Conservation (phyloP, 176 grass and related monocot species). For the Rhynchospora breviuscula region DNA sequence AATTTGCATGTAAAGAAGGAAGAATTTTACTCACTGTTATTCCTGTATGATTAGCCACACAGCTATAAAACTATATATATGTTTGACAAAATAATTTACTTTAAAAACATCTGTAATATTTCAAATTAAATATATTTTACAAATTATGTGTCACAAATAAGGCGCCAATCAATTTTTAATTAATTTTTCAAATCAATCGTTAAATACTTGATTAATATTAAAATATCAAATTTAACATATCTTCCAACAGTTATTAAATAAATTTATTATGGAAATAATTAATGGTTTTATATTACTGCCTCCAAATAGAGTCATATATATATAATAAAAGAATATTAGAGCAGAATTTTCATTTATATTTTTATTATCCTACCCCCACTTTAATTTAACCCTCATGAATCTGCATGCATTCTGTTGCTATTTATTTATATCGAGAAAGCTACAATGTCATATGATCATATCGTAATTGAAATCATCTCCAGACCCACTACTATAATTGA, state of each 20-base stretch:
- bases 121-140: no score
- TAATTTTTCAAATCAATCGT: no score
- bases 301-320: background rate
- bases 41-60: background rate
- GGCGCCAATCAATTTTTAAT: no score
- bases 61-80: background rate
- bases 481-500: background rate
- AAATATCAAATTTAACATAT: no score
- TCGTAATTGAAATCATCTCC: background rate
- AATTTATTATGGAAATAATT: background rate
- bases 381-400: background rate
- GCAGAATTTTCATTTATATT: background rate
- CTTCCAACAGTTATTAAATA: no score
- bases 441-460: background rate
- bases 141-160: no score
- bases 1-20: background rate
- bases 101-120: no score
- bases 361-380: background rate
- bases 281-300: background rate
- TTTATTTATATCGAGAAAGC: background rate
- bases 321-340: background rate
- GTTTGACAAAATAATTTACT: no score
- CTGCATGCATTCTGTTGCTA: background rate
- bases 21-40: background rate
- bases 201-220: no score